Evolutionary conservation across 2,329 filamentous ascomycete genomes (phyloP), one percentile per base, ranked within the genome.

Genomic region (Claviceps monticola): DNA sequence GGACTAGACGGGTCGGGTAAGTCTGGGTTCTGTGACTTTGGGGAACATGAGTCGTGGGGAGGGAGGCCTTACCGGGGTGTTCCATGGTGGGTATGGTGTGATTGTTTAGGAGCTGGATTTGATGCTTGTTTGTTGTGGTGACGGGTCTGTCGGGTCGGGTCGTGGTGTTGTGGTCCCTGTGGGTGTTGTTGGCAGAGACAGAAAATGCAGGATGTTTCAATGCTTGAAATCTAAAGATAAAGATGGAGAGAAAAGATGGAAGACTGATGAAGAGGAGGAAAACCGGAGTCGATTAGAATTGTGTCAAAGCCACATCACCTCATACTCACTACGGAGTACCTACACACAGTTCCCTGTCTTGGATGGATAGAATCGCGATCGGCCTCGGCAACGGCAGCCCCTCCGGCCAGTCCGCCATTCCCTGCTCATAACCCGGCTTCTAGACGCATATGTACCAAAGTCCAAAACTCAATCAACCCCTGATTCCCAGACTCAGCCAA

Each of bases 1-100:
- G 68, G 50, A 71, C 74, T 72, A 59, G n/a, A 17, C 14, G 8
- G 16, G 38, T 34, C 14, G 8, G 16, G 38, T 34, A 34, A 34
- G 29, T 34, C 29, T 34, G 3, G 29, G 29, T 34, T 34, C 3
- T 11, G 9, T 34, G 9, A 34, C 11, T 34, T 9, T 34, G 29
- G 29, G 9, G 9, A 34, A 11, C 29, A 34, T 34, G 9, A 34
- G 29, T 34, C 29, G 29, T 11, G 9, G 29, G 29, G 3, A 34
- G 9, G 29, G 4, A 4, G 4, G 29, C 3, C 29, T 34, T 34
- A 34, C 29, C 29, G 4, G 42, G 42, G 5, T 46, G 45, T 9
- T 46, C 45, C 45, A 46, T 46, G 26, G 29, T 36, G 9, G 4
- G 2, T 16, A 5, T 3, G 26, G 17, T 49, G 9, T 53, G 46